These are phyloP conservation scores for Jatropha multifida DNA, from an alignment of 441 rosid genomes.

Conservation along the genomic window DNA sequence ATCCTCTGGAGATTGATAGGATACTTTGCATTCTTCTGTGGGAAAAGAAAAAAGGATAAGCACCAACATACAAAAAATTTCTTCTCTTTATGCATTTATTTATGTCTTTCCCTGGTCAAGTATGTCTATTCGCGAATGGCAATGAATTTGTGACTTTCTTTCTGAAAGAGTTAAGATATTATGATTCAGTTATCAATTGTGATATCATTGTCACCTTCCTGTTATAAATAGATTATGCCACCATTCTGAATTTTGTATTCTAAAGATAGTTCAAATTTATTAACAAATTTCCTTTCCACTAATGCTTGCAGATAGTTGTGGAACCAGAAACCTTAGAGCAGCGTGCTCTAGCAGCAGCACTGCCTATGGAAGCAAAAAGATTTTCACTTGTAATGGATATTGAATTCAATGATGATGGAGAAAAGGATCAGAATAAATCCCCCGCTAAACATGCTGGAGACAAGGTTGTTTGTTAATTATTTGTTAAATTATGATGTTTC, in stretches of 20 bases:
- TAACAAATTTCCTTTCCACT: background rate
- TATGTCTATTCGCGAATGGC: background rate
- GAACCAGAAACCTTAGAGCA: conserved; percentile 56
- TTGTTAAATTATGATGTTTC: conserved; percentile 16
- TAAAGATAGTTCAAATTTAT: conserved; percentile 6
- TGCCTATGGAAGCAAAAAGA: conserved; percentile 66
- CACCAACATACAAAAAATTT: background rate
- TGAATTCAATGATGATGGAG: conserved; percentile 38
- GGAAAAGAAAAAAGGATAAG: background rate
- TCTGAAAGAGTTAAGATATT: background rate
- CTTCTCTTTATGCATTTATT: background rate
- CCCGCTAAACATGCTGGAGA: conserved; percentile 39
- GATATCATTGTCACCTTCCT: conserved; percentile 1
- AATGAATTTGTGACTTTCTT: background rate
- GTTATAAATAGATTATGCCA: background rate
- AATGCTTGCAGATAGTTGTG: conserved; percentile 42
- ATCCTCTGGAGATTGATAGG: background rate
- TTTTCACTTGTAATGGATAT: conserved; percentile 44
- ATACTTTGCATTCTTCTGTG: background rate
- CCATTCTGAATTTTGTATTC: conserved; percentile 5
- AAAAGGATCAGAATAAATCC: conserved; percentile 22
- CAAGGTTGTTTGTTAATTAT: conserved; percentile 53
- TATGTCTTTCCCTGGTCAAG: background rate
- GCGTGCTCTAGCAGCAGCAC: conserved; percentile 67
- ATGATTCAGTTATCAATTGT: conserved; percentile 1